phyloP scores from a whole-genome alignment of 768 basidiomycete genomes.

The Lentinus tigrinus region DNA sequence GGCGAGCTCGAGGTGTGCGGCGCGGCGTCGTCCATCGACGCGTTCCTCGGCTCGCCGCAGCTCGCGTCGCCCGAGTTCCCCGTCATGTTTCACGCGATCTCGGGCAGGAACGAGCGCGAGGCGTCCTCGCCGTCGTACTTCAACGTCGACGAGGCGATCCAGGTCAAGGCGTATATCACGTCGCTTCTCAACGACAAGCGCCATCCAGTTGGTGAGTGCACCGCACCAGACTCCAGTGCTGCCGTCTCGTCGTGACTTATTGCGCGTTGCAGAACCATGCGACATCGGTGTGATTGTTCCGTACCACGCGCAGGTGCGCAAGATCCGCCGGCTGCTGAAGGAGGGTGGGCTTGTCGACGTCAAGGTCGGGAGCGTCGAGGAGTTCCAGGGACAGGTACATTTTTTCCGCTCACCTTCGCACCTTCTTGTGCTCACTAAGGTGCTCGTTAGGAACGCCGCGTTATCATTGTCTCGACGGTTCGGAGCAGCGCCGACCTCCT shows the following conservation, averaged over 20 bases:
- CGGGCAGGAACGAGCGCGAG: conserved; percentile 35
- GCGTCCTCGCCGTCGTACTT: conserved; percentile 39
- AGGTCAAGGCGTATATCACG: conserved; percentile 34
- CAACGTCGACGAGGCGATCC: conserved; percentile 37
- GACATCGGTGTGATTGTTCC: conserved; percentile 42
- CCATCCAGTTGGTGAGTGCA: conserved; percentile 28
- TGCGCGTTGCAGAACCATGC: conserved; percentile 17
- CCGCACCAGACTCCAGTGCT: not conserved
- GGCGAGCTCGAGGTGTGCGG: conserved; percentile 32
- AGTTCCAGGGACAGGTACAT: conserved; percentile 42
- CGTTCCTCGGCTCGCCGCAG: conserved; percentile 25
- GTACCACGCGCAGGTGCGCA: conserved; percentile 37
- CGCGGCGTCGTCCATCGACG: conserved; percentile 24
- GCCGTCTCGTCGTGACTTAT: not conserved
- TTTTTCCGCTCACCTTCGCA: not conserved
- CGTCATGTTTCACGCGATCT: conserved; percentile 34
- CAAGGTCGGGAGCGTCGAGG: conserved; percentile 39
- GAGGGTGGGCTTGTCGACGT: conserved; percentile 17
- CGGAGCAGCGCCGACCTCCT: conserved; percentile 31
- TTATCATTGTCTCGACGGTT: conserved; percentile 40
- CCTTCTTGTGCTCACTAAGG: not conserved
- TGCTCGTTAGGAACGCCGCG: conserved; percentile 32
- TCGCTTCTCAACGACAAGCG: conserved; percentile 26
- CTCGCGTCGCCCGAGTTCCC: conserved; percentile 30
- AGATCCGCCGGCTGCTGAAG: conserved; percentile 29